phyloP scores from a whole-genome alignment of 495 filamentous ascomycete genomes.

The Tuber umbilicatum region DNA sequence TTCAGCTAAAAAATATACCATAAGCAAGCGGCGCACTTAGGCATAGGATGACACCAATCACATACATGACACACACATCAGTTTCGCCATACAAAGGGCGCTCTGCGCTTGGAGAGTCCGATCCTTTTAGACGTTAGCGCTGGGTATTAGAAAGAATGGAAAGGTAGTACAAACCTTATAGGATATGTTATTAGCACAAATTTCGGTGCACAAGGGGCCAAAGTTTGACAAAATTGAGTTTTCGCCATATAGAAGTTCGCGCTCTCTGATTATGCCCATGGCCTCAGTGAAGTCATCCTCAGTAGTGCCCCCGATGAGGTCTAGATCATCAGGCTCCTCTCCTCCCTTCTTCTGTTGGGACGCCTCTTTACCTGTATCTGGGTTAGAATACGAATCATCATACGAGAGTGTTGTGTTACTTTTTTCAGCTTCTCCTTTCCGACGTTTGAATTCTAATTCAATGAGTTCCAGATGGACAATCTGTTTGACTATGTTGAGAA shows the following conservation, averaged over 20 bases:
- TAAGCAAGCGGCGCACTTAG: neutral
- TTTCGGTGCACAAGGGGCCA: conserved; percentile 81
- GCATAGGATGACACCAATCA: neutral
- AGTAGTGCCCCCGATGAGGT: conserved; percentile 92
- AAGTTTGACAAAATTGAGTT: conserved; percentile 81
- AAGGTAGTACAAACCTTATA: conserved; percentile 50
- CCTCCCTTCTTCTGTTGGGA: conserved; percentile 51
- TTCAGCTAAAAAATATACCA: conserved; percentile 48
- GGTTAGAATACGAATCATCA: conserved; percentile 31
- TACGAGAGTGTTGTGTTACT: conserved; percentile 37
- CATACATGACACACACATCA: conserved; percentile 80
- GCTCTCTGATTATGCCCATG: conserved; percentile 87
- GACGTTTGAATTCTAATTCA: conserved; percentile 93
- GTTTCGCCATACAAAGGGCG: conserved; percentile 92
- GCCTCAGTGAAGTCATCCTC: conserved; percentile 98
- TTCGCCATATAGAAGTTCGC: conserved; percentile 82
- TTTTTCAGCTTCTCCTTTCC: conserved; percentile 92
- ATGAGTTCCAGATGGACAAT: conserved; percentile 99
- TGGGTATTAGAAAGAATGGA: neutral
- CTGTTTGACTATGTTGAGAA: conserved; percentile 60
- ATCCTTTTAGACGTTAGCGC: conserved; percentile 46
- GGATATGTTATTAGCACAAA: conserved; percentile 85
- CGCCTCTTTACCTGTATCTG: conserved; percentile 51
- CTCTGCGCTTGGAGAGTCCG: conserved; percentile 83
- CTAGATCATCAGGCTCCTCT: conserved; percentile 70